Evolutionary conservation across 495 filamentous ascomycete genomes (phyloP).

Genomic region (Daldinia grandis): DNA sequence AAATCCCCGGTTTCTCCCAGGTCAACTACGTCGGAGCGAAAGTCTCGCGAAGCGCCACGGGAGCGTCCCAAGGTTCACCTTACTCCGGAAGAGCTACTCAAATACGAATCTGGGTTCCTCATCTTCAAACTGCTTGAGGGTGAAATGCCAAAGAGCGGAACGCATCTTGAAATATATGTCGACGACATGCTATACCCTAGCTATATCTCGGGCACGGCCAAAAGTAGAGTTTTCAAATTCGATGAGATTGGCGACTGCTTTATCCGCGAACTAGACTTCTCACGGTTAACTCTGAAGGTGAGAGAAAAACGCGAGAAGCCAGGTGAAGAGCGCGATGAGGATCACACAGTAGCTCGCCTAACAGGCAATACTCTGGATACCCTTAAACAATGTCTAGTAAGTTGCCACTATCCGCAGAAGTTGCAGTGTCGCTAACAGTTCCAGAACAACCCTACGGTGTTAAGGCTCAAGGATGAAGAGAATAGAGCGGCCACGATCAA

Average conservation of each 20-base stretch:
- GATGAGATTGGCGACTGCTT: constrained; percentile 95
- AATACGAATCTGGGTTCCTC: constrained; percentile 89
- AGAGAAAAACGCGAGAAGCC: constrained; percentile 77
- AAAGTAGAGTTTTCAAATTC: constrained; percentile 69
- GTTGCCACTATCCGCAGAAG: constrained; percentile 24
- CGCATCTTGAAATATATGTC: constrained; percentile 86
- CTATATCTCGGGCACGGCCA: constrained; percentile 80
- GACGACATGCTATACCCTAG: constrained; percentile 95
- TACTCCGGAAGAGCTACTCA: constrained; percentile 76
- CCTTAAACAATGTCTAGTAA: constrained; percentile 83
- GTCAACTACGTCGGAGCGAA: constrained; percentile 53
- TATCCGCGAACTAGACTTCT: constrained; percentile 95
- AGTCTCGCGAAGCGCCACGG: constrained; percentile 66
- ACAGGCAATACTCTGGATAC: constrained; percentile 86
- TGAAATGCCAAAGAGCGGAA: constrained; percentile 76
- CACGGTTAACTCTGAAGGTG: constrained; percentile 86
- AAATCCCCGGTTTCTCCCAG: constrained; percentile 39
- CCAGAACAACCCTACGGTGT: constrained; percentile 85
- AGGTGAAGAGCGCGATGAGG: constrained; percentile 71
- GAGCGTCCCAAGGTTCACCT: constrained; percentile 79
- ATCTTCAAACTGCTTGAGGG: constrained; percentile 95
- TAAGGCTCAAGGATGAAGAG: constrained; percentile 77
- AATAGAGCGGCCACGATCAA: constrained; percentile 83
- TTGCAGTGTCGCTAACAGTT: constrained; percentile 23
- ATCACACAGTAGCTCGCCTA: constrained; percentile 80